Evolutionary conservation across 1,284 basidiomycete species (phyloP), one percentile per base, ranked within the genome.

Genomic region (Ganoderma boninense): DNA sequence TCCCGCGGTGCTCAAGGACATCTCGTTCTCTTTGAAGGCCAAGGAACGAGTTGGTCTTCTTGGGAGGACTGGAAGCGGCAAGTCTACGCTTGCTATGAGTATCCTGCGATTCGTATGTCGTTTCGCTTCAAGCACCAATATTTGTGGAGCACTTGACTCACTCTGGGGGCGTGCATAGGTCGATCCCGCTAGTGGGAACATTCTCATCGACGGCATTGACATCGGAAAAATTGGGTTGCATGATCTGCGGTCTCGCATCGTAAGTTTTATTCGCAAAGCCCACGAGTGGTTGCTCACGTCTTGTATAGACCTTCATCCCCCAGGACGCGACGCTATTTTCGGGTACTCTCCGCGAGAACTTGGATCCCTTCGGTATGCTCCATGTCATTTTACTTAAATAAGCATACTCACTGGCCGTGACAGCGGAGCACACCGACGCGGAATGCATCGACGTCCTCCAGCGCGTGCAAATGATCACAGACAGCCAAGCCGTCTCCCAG

Each of bases 161-260:
- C 35, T 16, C n/a, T 49, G 11, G 26, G 5, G 40, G 23, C 23
- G 23, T 8, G 14, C 40, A 1, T 62, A 90, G 89, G 86, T 93
- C 8, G 97, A 99, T 77, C 96, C 96, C 0, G 84, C 88, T 1
- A 82, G 84, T 13, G 97, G 97, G 0, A 87, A 85, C 62, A 97
- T 98, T 71, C 66, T 92, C 65, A 90, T 98, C 56, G 96, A 97
- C 74, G 96, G 96, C 0, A 91, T 98, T 74, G 95, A 98, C 79
- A 95, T 98, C 69, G 91, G 93, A 0, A 90, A 84, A 6, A 97
- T 99, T 72, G 96, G 96, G 1, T 84, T 97, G 29, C 88, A 95
- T 77, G 95, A 97, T 80, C 79, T 98, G 67, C 88, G 96, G 43
- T 91, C 91, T 20, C 86, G 92, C 64, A 79, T 95, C 76, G 91